Conservation (phyloP, 257 asterid genomes). For the Echites panduratus region DNA sequence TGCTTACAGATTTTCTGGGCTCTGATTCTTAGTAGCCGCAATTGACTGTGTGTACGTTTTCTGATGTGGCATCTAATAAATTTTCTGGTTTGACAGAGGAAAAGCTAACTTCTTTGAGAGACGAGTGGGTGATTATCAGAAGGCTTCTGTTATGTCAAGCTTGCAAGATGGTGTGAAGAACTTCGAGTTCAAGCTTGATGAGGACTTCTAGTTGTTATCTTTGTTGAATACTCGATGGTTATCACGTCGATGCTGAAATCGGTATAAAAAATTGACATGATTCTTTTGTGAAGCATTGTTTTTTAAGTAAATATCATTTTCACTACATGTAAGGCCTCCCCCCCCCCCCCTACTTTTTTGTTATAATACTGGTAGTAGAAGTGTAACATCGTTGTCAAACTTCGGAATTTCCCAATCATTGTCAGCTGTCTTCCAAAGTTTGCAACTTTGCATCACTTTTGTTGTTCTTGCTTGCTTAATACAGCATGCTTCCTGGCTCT, state of each 20-base stretch:
- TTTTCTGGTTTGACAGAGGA: slow-evolving; percentile 39
- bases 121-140: slow-evolving; percentile 74
- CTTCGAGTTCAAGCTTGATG: slow-evolving; percentile 56
- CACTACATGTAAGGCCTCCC: not conserved
- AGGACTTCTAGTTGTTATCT: slow-evolving; percentile 48
- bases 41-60: not conserved
- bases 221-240: not conserved
- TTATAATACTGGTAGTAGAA: not conserved
- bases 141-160: slow-evolving; percentile 73
- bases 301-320: slow-evolving; percentile 11
- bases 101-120: slow-evolving; percentile 76
- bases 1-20: not conserved
- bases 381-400: not conserved
- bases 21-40: not conserved
- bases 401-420: not conserved
- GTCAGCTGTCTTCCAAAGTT: not conserved
- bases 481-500: not conserved
- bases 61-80: not conserved
- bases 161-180: slow-evolving; percentile 46
- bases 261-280: slow-evolving; percentile 8
- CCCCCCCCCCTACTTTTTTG: no score
- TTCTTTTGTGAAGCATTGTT: slow-evolving; percentile 10
- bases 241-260: slow-evolving; percentile 20
- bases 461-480: slow-evolving; percentile 1
- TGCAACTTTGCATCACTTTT: not conserved